Evolutionary conservation across 2,329 filamentous ascomycete genomes (phyloP), one percentile per base, ranked within the genome.

Genomic region (Aaosphaeria arxii): DNA sequence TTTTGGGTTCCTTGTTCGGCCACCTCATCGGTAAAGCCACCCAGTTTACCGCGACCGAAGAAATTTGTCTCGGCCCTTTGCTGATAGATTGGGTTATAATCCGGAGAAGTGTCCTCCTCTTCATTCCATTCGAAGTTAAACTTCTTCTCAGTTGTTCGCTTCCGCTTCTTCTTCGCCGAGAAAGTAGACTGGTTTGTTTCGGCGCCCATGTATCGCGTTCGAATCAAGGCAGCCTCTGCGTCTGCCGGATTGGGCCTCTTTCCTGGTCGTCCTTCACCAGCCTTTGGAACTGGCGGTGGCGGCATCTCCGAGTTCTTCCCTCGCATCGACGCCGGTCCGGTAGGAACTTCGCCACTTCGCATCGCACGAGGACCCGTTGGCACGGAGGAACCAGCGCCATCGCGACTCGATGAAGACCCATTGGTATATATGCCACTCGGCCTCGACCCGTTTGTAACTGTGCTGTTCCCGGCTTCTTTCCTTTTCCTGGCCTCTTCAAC

Each of bases 101-200:
- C 86, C 2, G 78, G 81, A 55, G 86, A 92, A 0, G 94, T 99
- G 70, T 99, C 94, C 66, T 99, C 94, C 52, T 95, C 89, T 1
- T 84, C 82, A 59, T 96, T 95, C 94, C 94, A 99, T 61, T 95
- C 94, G 62, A 99, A 99, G 63, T 96, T 99, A 77, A 99, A 99
- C 69, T 99, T 97, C 72, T 91, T 90, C 64, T 96, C 92, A 1
- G 89, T 94, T 1, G 91, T 95, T 52, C 92, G 82, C 74, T 89
- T 88, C 48, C 92, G 83, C 77, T 97, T 97, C 80, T 97, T 99
- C 75, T 94, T 89, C 1, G 91, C 91, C 0, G 91, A 95, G 65
- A 97, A 96, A 35, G 82, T 95, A 4, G 88, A 91, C 54, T 86
- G 83, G 56, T 94, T 95, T 45, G 88, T 84, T 55, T 96, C 89